phyloP scores from a whole-genome alignment of 257 asterid species.

The Sherardia arvensis region DNA sequence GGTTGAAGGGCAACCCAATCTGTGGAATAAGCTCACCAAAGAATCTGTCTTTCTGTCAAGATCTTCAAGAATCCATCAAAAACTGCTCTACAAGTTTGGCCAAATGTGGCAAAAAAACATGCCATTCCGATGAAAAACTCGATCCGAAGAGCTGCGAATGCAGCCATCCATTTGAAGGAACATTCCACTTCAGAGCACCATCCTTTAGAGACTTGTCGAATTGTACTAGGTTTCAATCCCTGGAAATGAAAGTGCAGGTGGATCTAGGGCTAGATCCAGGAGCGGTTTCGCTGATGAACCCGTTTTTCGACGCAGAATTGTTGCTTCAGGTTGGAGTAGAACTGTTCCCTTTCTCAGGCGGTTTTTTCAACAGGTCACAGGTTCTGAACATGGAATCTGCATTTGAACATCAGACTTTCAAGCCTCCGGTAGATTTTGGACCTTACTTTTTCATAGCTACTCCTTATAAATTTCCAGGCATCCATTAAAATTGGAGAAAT shows the following conservation, averaged over 20 bases:
- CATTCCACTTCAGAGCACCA: slow-evolving; percentile 75
- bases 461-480: slow-evolving; percentile 56
- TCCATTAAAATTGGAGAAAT: slow-evolving; percentile 1
- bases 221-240: slow-evolving; percentile 47
- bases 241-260: slow-evolving; percentile 76
- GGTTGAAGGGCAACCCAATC: slow-evolving; percentile 84
- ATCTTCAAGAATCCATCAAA: slow-evolving; percentile 54
- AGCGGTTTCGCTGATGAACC: slow-evolving; percentile 56
- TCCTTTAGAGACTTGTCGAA: slow-evolving; percentile 61
- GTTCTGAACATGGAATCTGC: slow-evolving; percentile 58
- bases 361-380: slow-evolving; percentile 55
- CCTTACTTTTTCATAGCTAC: neutral
- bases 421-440: slow-evolving; percentile 10
- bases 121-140: slow-evolving; percentile 48
- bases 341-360: slow-evolving; percentile 49
- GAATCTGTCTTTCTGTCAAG: slow-evolving; percentile 22
- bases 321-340: slow-evolving; percentile 67
- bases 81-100: slow-evolving; percentile 66
- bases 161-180: slow-evolving; percentile 75
- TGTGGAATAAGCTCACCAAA: slow-evolving; percentile 43
- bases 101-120: slow-evolving; percentile 63
- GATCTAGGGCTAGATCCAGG: slow-evolving; percentile 51
- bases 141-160: slow-evolving; percentile 74
- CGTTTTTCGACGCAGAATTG: slow-evolving; percentile 58
- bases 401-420: slow-evolving; percentile 63